Evolutionary conservation across 75 land plant genomes (phyloP).

Genomic region (Chamaecyparis obtusa): DNA sequence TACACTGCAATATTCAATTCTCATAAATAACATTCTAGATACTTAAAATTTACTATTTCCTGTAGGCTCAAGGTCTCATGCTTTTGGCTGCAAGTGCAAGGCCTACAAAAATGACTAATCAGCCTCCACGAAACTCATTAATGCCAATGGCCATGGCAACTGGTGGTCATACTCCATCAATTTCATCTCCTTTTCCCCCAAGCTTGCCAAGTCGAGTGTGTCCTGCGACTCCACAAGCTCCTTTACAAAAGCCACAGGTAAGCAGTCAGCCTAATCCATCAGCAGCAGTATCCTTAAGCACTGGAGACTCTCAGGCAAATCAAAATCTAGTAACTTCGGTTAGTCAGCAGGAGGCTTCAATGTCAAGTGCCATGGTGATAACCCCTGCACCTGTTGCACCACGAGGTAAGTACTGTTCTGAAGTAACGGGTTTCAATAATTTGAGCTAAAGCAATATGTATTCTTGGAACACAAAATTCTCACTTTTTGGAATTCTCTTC

Average conservation of each 20-base stretch:
- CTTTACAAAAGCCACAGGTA: constrained; percentile 10
- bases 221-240: neutral
- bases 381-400: neutral
- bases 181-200: neutral
- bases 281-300: constrained; percentile 6
- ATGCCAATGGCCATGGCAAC: constrained; percentile 9
- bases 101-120: constrained; percentile 2
- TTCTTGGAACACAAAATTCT: neutral
- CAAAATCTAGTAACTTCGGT: neutral
- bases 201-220: neutral
- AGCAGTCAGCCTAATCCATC: neutral
- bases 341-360: constrained; percentile 2
- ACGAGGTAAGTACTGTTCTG: neutral
- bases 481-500: neutral
- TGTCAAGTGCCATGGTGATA: constrained; percentile 1
- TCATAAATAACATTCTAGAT: neutral
- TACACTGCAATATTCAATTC: neutral
- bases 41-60: neutral
- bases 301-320: constrained; percentile 6
- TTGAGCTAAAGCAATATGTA: neutral
- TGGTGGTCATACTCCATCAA: constrained; percentile 8
- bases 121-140: constrained; percentile 4
- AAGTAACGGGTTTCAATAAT: neutral
- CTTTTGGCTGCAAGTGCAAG: constrained; percentile 13
- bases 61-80: constrained; percentile 12